Conservation (phyloP, 2,329 filamentous ascomycete species). For the Pyrenophora teres region DNA sequence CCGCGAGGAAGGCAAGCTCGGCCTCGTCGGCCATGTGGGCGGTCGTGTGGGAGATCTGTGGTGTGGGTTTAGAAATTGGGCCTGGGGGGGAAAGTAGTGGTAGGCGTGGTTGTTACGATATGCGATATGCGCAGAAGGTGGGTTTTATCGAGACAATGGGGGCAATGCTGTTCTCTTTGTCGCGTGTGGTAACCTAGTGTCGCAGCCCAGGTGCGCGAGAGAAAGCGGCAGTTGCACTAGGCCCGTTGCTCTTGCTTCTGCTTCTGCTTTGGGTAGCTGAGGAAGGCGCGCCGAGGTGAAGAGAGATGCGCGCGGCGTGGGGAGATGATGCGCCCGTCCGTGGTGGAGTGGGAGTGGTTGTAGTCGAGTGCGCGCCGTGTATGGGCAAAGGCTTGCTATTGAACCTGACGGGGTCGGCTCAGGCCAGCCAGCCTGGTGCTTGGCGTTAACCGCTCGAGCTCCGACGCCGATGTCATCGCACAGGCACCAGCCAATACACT, state of each 20-base stretch:
- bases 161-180: constrained; percentile 22
- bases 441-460: constrained; percentile 18
- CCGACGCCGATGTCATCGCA: constrained; percentile 23
- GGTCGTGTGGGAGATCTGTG: constrained; percentile 6
- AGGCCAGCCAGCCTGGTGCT: constrained; percentile 10
- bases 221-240: constrained; percentile 7
- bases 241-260: background rate
- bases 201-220: constrained; percentile 10
- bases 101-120: constrained; percentile 17
- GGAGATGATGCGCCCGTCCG: constrained; percentile 21
- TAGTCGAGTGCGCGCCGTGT: constrained; percentile 10
- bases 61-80: constrained; percentile 16
- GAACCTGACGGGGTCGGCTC: background rate
- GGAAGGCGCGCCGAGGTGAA: background rate
- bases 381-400: constrained; percentile 16
- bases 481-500: constrained; percentile 3
- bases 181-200: constrained; percentile 23
- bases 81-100: background rate
- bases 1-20: constrained; percentile 59
- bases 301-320: constrained; percentile 17
- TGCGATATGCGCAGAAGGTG: constrained; percentile 13
- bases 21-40: constrained; percentile 57
- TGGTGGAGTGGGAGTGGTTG: background rate
- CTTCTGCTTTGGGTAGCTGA: constrained; percentile 2
- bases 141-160: constrained; percentile 26